Percentiles rank a stretch among this genome's conserved stretches.
Conservation (phyloP, 2,329 filamentous ascomycete species). For the Talaromyces sp. region DNA sequence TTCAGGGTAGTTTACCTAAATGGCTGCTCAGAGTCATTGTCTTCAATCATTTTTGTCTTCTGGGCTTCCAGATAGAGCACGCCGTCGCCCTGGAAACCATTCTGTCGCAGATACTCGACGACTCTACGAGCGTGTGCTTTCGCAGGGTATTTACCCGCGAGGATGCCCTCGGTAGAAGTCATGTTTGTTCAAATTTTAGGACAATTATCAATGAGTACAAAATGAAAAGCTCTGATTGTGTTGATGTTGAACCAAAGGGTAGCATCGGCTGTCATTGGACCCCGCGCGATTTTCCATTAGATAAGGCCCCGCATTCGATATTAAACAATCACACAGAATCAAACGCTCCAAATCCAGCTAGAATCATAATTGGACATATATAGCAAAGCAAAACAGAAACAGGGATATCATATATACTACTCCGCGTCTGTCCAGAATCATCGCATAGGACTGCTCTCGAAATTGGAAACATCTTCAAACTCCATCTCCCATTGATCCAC, state of each 20-base stretch:
- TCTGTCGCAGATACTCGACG: slow-evolving; percentile 68
- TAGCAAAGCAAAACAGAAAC: not conserved
- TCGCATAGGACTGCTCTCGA: slow-evolving; percentile 11
- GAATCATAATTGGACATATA: not conserved
- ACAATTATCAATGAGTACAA: not conserved
- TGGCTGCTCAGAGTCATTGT: slow-evolving; percentile 77
- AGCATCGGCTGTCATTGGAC: not conserved
- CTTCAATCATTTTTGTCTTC: slow-evolving; percentile 75
- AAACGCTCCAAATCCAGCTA: not conserved
- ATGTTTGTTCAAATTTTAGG: slow-evolving; percentile 20
- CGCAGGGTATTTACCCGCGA: slow-evolving; percentile 67
- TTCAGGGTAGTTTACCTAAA: slow-evolving; percentile 60
- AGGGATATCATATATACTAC: not conserved
- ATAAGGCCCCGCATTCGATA: not conserved
- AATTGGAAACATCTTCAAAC: slow-evolving; percentile 38
- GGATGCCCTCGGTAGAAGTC: slow-evolving; percentile 37
- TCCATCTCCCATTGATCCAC: slow-evolving; percentile 44
- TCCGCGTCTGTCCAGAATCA: not conserved
- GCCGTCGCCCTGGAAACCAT: slow-evolving; percentile 63
- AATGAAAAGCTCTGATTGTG: not conserved
- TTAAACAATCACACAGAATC: not conserved
- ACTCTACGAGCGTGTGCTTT: slow-evolving; percentile 83
- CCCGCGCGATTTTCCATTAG: not conserved
- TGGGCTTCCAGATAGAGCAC: slow-evolving; percentile 86
- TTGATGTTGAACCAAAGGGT: not conserved